Percentiles rank a stretch among this genome's conserved stretches.
Evolutionary conservation across 345 rosid genomes (phyloP).

Genomic region (Arabis hirsuta): DNA sequence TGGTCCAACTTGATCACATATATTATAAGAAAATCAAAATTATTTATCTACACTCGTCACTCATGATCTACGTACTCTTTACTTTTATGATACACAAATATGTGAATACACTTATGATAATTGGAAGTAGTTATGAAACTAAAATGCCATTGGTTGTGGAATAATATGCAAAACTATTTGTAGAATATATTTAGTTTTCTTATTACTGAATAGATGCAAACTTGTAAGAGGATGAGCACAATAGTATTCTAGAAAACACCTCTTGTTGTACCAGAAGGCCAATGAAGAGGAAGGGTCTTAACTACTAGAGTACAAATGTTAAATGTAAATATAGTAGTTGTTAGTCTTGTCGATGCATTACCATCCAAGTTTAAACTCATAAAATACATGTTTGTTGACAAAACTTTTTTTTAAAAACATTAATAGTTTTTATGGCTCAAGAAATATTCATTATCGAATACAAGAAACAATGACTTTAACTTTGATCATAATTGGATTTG

Average conservation of each 20-base stretch:
- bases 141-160: constrained; percentile 1
- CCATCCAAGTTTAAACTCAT: no score
- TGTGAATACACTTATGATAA: neutral
- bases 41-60: constrained; percentile 4
- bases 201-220: constrained; percentile 8
- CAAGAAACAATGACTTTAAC: neutral
- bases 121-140: neutral
- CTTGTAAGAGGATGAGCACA: neutral
- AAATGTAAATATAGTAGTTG: neutral
- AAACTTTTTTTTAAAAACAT: neutral
- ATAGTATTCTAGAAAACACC: neutral
- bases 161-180: neutral
- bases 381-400: no score
- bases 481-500: neutral
- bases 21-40: neutral
- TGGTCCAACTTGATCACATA: constrained; percentile 32
- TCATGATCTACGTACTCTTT: neutral
- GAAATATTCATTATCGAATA: neutral
- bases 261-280: neutral
- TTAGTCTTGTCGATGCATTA: no score
- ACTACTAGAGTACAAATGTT: neutral
- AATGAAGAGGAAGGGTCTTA: neutral
- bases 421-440: neutral
- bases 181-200: neutral
- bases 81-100: neutral